These are phyloP conservation scores for Starmerella asiatica DNA, from an alignment of 805 yeast genomes.

Conservation along the genomic window DNA sequence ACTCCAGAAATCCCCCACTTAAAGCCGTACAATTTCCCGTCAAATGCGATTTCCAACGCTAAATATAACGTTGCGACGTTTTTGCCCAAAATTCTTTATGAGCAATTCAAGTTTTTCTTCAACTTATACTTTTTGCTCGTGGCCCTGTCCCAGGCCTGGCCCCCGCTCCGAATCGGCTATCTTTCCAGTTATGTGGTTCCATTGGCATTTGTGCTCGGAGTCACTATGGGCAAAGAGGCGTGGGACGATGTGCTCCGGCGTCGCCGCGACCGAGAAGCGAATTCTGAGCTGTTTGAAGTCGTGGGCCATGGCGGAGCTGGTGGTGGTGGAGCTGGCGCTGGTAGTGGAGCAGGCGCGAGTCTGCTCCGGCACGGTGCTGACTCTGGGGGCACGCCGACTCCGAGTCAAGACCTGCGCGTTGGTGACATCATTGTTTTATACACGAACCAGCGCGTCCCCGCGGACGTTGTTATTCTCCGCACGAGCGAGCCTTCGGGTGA, in stretches of 20 bases:
- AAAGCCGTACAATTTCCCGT: constrained; percentile 28
- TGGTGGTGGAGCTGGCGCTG: background rate
- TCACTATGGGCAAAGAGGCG: constrained; percentile 93
- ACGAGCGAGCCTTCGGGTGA: constrained; percentile 75
- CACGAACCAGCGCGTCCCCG: constrained; percentile 82
- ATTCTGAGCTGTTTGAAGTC: constrained; percentile 68
- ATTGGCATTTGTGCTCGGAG: constrained; percentile 75
- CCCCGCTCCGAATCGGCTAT: constrained; percentile 84
- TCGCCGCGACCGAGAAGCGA: constrained; percentile 78
- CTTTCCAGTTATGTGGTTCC: constrained; percentile 89
- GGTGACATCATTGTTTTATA: constrained; percentile 74
- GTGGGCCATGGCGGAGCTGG: constrained; percentile 20
- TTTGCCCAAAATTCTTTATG: constrained; percentile 76
- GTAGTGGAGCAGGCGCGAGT: background rate
- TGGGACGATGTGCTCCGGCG: constrained; percentile 85
- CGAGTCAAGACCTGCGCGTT: constrained; percentile 53
- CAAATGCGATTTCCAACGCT: constrained; percentile 85
- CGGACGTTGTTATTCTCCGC: constrained; percentile 76
- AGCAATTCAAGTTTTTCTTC: constrained; percentile 94
- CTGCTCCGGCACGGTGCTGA: background rate
- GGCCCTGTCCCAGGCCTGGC: constrained; percentile 85
- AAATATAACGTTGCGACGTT: constrained; percentile 82
- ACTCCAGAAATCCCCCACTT: constrained; percentile 11
- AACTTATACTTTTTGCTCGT: constrained; percentile 83
- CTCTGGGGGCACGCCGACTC: constrained; percentile 27